Percentiles rank a stretch among this genome's conserved stretches.
Conservation (phyloP, 129 eudicot species). For the Lactuca sativa region DNA sequence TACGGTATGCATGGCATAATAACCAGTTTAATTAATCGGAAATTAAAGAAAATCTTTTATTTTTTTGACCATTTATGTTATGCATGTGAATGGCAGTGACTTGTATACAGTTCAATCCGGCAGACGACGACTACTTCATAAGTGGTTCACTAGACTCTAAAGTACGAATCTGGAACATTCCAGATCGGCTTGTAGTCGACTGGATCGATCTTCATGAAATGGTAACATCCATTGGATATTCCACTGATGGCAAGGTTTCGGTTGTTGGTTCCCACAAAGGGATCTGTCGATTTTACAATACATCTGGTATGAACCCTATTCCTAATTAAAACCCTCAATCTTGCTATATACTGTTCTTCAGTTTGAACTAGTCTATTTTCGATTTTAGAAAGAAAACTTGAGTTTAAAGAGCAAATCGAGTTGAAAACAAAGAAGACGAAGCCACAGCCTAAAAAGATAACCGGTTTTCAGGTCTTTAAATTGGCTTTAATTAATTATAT, state of each 20-base stretch:
- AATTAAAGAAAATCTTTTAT: neutral
- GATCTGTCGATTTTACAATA: conserved; percentile 58
- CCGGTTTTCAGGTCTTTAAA: conserved; percentile 73
- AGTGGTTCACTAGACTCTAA: conserved; percentile 48
- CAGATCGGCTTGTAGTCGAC: conserved; percentile 39
- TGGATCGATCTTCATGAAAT: conserved; percentile 44
- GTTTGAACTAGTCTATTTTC: neutral
- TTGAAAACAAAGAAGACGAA: conserved; percentile 62
- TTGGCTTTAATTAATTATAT: neutral
- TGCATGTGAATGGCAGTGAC: conserved; percentile 40
- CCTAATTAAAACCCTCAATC: neutral
- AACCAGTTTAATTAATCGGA: neutral
- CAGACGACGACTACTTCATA: conserved; percentile 32
- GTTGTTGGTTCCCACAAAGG: conserved; percentile 77
- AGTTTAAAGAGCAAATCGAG: conserved; percentile 53
- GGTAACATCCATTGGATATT: conserved; percentile 42
- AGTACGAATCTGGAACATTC: conserved; percentile 49
- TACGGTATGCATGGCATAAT: conserved; percentile 28
- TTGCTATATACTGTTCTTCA: neutral
- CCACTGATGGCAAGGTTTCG: conserved; percentile 57
- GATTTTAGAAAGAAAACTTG: conserved; percentile 60
- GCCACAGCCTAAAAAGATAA: conserved; percentile 62
- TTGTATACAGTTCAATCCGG: conserved; percentile 46
- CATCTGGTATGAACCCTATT: conserved; percentile 39
- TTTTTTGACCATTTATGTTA: conserved; percentile 3